Percentiles rank a stretch among this genome's conserved stretches.
Conservation (phyloP, 345 rosid genomes). For the Citrus sinensis region DVS_A1.0 CM039164.1:27317501-27318000, state of each 20-base stretch:
- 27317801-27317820: constrained; percentile 30
- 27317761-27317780: constrained; percentile 24
- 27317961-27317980: constrained; percentile 41
- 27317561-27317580: no score
- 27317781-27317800: constrained; percentile 30
- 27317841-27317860: constrained; percentile 19
- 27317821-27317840: constrained; percentile 27
- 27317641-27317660: not conserved
- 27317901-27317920: constrained; percentile 46
- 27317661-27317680: not conserved
- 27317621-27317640: not conserved
- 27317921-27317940: constrained; percentile 42
- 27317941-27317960: constrained; percentile 35
- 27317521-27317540: no score
- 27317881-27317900: constrained; percentile 33
- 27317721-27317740: constrained; percentile 7
- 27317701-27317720: not conserved
- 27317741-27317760: constrained; percentile 11
- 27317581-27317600: not conserved
- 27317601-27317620: not conserved
- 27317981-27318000: constrained; percentile 36
- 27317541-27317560: no score
- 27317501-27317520: no score
- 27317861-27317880: constrained; percentile 33
- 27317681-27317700: no score